Base-by-base conservation (phyloP, 306 rosid species). In the Sicyos edulis region DNA sequence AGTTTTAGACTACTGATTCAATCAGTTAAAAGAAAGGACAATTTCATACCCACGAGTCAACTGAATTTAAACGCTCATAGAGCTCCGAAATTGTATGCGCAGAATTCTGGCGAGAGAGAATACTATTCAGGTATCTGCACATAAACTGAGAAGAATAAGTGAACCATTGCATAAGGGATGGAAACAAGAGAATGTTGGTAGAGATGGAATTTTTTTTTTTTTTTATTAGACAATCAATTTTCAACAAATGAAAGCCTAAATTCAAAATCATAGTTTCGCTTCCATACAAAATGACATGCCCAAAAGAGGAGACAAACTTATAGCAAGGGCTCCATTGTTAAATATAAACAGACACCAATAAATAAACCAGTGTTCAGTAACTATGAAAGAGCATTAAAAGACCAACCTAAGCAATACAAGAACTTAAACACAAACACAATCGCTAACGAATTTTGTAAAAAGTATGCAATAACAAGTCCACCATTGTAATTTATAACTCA, bases 11-110 rank as follows among this genome's bases (percentile, higher is more conserved):
- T 8, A 15, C 44, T 5, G 22, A 61, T 54, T 65, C 9, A 21
- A 29, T 51, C 42, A 42, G 76, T 74, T 26, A 17, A 53, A 75
- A 22, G 53, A 70, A 77, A 70, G 53, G 55, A 78, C 54, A 62
- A 70, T 75, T 54, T 74, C 76, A 71, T 89, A 95, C 99, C 95
- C 82, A 87, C 52, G 86, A 87, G 75, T 87, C 91, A 68, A 91
- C 86, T 71, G 80, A 86, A 70, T 81, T 67, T 20, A 91, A 76
- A 66, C 81, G 78, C 75, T 88, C 89, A 13, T 74, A 44, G 73
- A 95, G 91, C 89, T 95, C 95, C 4, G 84, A 77, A 51, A 82
- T 58, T 47, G 91, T 49, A 77, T 87, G 91, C 16, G 58, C 24
- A 67, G 86, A 81, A 76, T 66, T 85, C 82, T 85, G 89, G 68